phyloP scores from a whole-genome alignment of 2,329 filamentous ascomycete species.

The Grosmannia clavigera region DNA sequence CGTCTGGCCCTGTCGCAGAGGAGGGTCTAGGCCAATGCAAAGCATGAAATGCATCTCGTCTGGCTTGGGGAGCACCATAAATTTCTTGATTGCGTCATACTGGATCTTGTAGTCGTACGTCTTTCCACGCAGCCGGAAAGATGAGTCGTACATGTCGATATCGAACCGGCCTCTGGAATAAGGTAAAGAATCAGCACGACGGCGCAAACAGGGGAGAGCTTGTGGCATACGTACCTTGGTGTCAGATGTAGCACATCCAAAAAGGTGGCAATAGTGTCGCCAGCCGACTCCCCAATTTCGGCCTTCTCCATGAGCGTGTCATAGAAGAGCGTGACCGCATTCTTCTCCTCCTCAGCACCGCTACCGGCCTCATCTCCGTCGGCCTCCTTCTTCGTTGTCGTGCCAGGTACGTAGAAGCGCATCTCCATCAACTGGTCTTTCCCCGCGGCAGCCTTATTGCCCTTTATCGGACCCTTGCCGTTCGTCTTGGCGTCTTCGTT shows the following conservation, averaged over 20 bases:
- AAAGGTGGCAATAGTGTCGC: slow-evolving; percentile 95
- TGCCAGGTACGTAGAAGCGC: slow-evolving; percentile 96
- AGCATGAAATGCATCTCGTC: slow-evolving; percentile 94
- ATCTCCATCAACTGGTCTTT: slow-evolving; percentile 94
- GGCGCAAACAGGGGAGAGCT: background rate
- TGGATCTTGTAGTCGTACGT: slow-evolving; percentile 99
- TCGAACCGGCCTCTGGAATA: slow-evolving; percentile 85
- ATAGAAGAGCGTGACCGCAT: slow-evolving; percentile 94
- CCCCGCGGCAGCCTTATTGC: slow-evolving; percentile 80
- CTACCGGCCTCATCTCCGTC: slow-evolving; percentile 61
- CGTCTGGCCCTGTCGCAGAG: slow-evolving; percentile 91
- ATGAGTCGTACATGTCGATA: slow-evolving; percentile 98
- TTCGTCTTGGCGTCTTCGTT: slow-evolving; percentile 63
- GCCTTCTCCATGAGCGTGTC: slow-evolving; percentile 97
- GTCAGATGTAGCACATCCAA: slow-evolving; percentile 94
- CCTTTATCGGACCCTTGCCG: slow-evolving; percentile 60
- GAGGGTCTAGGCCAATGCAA: slow-evolving; percentile 86
- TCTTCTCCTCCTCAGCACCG: slow-evolving; percentile 70
- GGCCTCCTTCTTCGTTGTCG: slow-evolving; percentile 63
- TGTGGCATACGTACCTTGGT: slow-evolving; percentile 49
- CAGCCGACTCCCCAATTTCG: slow-evolving; percentile 97
- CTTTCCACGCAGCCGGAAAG: slow-evolving; percentile 93
- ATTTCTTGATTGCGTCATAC: slow-evolving; percentile 96
- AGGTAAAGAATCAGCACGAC: slow-evolving; percentile 9
- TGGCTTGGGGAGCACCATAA: slow-evolving; percentile 97